phyloP scores from a whole-genome alignment of 768 basidiomycete genomes.

The Pleurotus salmoneostramineus region DNA sequence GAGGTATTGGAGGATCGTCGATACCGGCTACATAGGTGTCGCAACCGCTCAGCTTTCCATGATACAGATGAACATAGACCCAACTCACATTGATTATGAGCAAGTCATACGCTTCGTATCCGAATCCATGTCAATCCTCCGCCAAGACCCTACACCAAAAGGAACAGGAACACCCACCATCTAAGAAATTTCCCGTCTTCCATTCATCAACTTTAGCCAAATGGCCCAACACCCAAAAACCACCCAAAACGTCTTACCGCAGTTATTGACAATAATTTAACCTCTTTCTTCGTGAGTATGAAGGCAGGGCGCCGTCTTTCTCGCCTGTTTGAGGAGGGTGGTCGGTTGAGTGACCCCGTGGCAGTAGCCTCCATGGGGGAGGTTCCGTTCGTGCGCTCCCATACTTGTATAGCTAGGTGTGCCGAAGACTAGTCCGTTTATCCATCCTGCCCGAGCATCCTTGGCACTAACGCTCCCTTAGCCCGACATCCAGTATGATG shows the following conservation, averaged over 20 bases:
- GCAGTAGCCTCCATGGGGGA: not conserved
- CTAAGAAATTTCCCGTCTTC: constrained; percentile 69
- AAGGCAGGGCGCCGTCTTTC: constrained; percentile 15
- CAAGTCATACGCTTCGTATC: constrained; percentile 54
- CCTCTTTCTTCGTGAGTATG: constrained; percentile 35
- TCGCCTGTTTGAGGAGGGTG: not conserved
- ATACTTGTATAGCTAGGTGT: not conserved
- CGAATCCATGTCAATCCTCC: no score
- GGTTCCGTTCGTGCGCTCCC: not conserved
- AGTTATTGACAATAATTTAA: constrained; percentile 59
- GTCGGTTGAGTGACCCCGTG: not conserved
- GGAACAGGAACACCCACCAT: constrained; percentile 36
- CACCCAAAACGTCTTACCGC: constrained; percentile 45
- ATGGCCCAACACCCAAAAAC: no score
- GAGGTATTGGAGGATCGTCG: constrained; percentile 65
- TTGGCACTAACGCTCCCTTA: no score
- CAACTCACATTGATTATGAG: constrained; percentile 63
- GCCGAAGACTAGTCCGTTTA: not conserved
- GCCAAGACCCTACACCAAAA: no score
- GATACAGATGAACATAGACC: not conserved
- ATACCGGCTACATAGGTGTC: constrained; percentile 42
- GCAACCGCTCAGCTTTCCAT: not conserved
- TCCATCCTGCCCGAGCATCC: no score
- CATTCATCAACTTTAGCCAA: not conserved
- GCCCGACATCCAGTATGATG: no score